A percentile compares a stretch with the other conserved stretches of the same genome.
Evolutionary conservation across 2,329 filamentous ascomycete genomes (phyloP).

Genomic region (Epichloe brachyelytri): DNA sequence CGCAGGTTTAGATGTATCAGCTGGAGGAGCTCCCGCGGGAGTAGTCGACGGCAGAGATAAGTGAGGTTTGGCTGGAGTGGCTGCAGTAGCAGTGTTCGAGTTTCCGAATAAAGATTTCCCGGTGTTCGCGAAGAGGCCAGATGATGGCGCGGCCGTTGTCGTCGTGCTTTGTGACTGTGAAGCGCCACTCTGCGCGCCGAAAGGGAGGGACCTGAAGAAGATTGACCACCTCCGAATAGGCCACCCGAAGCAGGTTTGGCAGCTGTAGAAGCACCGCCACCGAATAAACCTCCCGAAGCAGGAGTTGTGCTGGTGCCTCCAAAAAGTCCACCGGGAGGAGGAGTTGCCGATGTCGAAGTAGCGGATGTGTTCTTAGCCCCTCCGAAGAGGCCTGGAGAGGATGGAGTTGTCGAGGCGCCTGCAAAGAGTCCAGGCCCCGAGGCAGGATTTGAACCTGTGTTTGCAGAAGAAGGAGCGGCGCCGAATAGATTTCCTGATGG

Average conservation of each 20-base stretch:
- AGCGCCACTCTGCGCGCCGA: slow-evolving; percentile 7
- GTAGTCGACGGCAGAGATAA: slow-evolving; percentile 19
- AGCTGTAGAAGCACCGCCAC: slow-evolving; percentile 3
- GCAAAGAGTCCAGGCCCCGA: slow-evolving; percentile 19
- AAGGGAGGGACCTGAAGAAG: slow-evolving; percentile 6
- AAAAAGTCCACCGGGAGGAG: slow-evolving; percentile 12
- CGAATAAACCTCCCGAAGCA: slow-evolving; percentile 8
- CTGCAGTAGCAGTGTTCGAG: slow-evolving; percentile 11
- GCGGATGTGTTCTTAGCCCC: slow-evolving; percentile 2
- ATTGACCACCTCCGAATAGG: slow-evolving; percentile 12
- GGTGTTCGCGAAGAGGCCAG: slow-evolving; percentile 18
- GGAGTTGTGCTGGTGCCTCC: slow-evolving; percentile 8
- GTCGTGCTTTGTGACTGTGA: slow-evolving; percentile 11
- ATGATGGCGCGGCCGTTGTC: slow-evolving; percentile 13
- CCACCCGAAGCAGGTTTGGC: slow-evolving; percentile 14
- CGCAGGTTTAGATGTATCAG: slow-evolving; percentile 19
- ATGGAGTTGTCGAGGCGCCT: slow-evolving; percentile 9
- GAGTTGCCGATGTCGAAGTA: slow-evolving; percentile 9
- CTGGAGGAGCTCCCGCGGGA: slow-evolving; percentile 41
- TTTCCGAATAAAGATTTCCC: slow-evolving; percentile 19
- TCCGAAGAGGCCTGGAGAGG: slow-evolving; percentile 10
- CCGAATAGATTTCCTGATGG: slow-evolving; percentile 16
- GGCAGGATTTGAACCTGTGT: slow-evolving; percentile 14
- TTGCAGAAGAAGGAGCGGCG: slow-evolving; percentile 11
- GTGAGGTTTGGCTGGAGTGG: slow-evolving; percentile 13